These are phyloP conservation scores for Tricholoma saponaceum DNA, from an alignment of 768 basidiomycete genomes.

Conservation along the genomic window DNA sequence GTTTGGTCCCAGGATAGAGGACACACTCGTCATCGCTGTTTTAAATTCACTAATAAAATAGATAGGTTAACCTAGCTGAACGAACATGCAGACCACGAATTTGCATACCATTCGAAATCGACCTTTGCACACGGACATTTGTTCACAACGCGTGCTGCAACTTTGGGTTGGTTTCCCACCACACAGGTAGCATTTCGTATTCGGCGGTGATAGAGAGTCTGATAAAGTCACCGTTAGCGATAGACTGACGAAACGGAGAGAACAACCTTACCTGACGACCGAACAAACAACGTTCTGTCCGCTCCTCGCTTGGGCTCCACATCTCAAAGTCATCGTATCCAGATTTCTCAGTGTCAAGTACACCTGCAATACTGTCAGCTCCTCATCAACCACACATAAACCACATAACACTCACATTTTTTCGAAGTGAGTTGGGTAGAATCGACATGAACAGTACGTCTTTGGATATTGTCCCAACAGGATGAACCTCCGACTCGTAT, in stretches of 20 bases:
- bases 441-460: conserved; percentile 74
- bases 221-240: not conserved
- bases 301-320: conserved; percentile 91
- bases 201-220: conserved; percentile 93
- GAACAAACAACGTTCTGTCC: conserved; percentile 87
- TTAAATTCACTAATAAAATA: conserved; percentile 99
- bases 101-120: conserved; percentile 92
- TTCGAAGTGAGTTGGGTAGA: conserved; percentile 72
- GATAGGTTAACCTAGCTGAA: too few species aligned
- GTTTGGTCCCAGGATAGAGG: conserved; percentile 61
- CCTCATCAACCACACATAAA: not conserved
- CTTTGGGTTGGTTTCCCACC: conserved; percentile 67
- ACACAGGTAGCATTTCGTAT: conserved; percentile 76
- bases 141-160: conserved; percentile 45
- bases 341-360: conserved; percentile 64
- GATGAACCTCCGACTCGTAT: conserved; percentile 90
- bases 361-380: conserved; percentile 59
- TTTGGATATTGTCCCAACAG: conserved; percentile 65
- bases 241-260: conserved; percentile 1
- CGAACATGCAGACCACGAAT: too few species aligned
- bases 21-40: conserved; percentile 72
- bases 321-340: conserved; percentile 91
- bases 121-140: conserved; percentile 69
- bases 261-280: conserved; percentile 67
- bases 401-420: conserved; percentile 55